Conservation (phyloP, 495 filamentous ascomycete genomes). For the Lepraria neglecta region DNA sequence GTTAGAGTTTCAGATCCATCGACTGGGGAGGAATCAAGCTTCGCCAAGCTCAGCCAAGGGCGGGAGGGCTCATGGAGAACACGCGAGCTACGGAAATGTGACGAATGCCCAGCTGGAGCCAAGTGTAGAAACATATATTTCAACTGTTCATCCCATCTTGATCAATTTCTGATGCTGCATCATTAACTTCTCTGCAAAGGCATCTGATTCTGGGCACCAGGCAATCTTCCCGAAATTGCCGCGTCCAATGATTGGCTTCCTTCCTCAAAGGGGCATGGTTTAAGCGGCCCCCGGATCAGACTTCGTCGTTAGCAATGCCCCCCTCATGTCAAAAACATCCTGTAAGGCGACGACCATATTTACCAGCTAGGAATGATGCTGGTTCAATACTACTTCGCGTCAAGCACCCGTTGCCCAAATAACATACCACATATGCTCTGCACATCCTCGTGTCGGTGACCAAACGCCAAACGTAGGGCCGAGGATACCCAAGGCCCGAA, state of each 20-base stretch:
- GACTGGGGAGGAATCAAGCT: background rate
- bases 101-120: too few species aligned
- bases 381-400: background rate
- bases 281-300: background rate
- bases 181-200: too few species aligned
- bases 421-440: background rate
- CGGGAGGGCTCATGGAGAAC: too few species aligned
- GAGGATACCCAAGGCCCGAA: background rate
- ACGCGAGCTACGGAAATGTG: too few species aligned
- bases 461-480: background rate
- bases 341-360: background rate
- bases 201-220: background rate
- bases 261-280: conserved; percentile 9
- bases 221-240: background rate
- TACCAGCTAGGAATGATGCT: background rate
- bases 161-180: too few species aligned
- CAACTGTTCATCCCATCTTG: too few species aligned
- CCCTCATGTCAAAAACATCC: background rate
- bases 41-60: conserved; percentile 1
- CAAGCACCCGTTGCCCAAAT: background rate
- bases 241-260: background rate
- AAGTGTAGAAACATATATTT: too few species aligned
- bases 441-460: background rate
- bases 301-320: too few species aligned
- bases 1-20: background rate